A percentile compares a stretch with the other conserved stretches of the same genome.
Conservation (phyloP, 2,329 filamentous ascomycete genomes). For the Aspergillaceae sp. region DNA sequence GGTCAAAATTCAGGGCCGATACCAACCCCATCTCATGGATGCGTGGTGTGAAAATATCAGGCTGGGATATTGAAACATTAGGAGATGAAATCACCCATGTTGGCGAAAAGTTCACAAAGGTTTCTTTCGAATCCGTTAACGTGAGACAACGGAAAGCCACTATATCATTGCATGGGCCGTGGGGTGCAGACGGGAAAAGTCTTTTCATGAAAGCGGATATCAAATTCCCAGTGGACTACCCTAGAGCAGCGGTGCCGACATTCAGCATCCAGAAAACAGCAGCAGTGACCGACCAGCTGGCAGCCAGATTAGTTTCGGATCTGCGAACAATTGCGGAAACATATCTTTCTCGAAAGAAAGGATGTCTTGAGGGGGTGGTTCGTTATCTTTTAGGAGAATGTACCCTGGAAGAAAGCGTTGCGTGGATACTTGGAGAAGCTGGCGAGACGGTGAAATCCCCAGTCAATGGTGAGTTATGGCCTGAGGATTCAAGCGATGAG, state of each 20-base stretch:
- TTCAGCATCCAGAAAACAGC: conserved; percentile 52
- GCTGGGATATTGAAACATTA: conserved; percentile 46
- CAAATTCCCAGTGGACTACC: conserved; percentile 51
- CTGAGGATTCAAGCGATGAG: conserved; percentile 77
- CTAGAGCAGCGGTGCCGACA: conserved; percentile 40
- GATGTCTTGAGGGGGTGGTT: conserved; percentile 54
- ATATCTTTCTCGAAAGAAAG: conserved; percentile 45
- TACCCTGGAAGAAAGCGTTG: conserved; percentile 49
- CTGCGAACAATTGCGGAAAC: conserved; percentile 48
- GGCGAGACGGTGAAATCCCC: conserved; percentile 40
- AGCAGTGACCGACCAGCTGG: conserved; percentile 44
- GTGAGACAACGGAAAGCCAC: conserved; percentile 45
- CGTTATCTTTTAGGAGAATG: conserved; percentile 54
- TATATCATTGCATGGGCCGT: conserved; percentile 53
- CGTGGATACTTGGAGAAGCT: conserved; percentile 49
- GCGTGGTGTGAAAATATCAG: conserved; percentile 54
- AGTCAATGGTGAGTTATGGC: conserved; percentile 37
- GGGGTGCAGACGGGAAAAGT: conserved; percentile 45
- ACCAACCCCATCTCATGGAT: conserved; percentile 57
- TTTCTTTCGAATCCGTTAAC: conserved; percentile 52
- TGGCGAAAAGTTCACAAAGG: conserved; percentile 52
- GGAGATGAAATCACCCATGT: conserved; percentile 55
- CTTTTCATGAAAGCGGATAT: conserved; percentile 51
- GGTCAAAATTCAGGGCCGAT: conserved; percentile 39
- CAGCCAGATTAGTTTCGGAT: conserved; percentile 43